Evolutionary conservation across 768 basidiomycete species (phyloP).

Genomic region (Clitopilus passeckerianus): DNA sequence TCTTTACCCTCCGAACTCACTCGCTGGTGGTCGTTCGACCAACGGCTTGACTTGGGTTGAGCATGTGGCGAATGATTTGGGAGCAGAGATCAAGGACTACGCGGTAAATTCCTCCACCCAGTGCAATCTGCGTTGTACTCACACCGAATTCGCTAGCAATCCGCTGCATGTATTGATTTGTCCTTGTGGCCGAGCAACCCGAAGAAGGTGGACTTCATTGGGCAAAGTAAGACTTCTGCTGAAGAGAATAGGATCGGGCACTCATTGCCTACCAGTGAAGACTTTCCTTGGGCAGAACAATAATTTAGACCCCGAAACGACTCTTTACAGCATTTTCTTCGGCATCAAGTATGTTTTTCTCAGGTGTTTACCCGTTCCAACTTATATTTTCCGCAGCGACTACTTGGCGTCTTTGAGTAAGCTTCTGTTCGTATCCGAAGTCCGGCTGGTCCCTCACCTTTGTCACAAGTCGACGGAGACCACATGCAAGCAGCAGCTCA

Average conservation of each 20-base stretch:
- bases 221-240: constrained; percentile 29
- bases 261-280: constrained; percentile 21
- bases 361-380: constrained; percentile 1
- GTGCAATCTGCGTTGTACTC: neutral
- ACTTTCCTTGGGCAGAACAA: constrained; percentile 41
- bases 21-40: constrained; percentile 46
- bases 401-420: constrained; percentile 37
- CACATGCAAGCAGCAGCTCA: constrained; percentile 40
- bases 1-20: constrained; percentile 32
- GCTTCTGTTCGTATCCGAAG: neutral
- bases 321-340: constrained; percentile 48
- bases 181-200: constrained; percentile 49
- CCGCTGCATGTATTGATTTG: constrained; percentile 42
- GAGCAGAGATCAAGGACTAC: constrained; percentile 45
- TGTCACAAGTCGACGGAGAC: constrained; percentile 34
- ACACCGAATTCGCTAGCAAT: constrained; percentile 21
- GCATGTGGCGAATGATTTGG: constrained; percentile 34
- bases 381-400: constrained; percentile 24
- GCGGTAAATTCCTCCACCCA: constrained; percentile 27
- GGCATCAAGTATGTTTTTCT: constrained; percentile 42
- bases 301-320: constrained; percentile 37
- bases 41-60: constrained; percentile 52
- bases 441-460: neutral
- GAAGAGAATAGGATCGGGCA: neutral
- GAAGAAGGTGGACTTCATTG: constrained; percentile 39